phyloP scores from a whole-genome alignment of 2,329 filamentous ascomycete genomes.

The Colletotrichum sp. region DNA sequence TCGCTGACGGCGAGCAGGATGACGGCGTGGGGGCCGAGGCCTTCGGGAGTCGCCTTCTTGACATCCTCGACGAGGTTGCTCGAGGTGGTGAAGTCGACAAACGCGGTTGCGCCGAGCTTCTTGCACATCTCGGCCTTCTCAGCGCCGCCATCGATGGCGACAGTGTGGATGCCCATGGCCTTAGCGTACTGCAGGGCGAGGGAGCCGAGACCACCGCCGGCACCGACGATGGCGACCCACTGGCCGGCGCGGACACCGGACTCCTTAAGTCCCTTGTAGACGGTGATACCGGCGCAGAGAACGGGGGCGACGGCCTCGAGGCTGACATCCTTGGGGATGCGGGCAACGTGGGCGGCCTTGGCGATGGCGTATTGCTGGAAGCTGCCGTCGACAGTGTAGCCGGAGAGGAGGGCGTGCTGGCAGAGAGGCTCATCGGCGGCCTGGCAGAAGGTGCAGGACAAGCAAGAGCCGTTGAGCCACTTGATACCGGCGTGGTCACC shows the following conservation, averaged over 20 bases:
- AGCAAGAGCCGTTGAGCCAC: slow-evolving; percentile 90
- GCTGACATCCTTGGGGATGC: slow-evolving; percentile 77
- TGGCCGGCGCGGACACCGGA: slow-evolving; percentile 76
- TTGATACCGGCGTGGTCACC: slow-evolving; percentile 90
- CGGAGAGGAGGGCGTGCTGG: slow-evolving; percentile 74
- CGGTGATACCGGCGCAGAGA: slow-evolving; percentile 84
- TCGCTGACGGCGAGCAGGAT: slow-evolving; percentile 86
- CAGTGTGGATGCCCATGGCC: slow-evolving; percentile 83
- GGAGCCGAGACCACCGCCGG: slow-evolving; percentile 81
- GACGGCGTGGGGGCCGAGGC: slow-evolving; percentile 85
- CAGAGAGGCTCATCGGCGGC: slow-evolving; percentile 85
- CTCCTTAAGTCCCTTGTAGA: slow-evolving; percentile 92
- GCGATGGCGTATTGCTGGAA: slow-evolving; percentile 88
- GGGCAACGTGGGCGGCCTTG: slow-evolving; percentile 84
- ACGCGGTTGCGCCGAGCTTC: slow-evolving; percentile 73
- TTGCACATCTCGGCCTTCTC: slow-evolving; percentile 79
- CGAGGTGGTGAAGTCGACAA: slow-evolving; percentile 80
- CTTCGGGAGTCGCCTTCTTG: slow-evolving; percentile 78
- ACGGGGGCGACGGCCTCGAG: slow-evolving; percentile 82
- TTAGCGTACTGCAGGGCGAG: slow-evolving; percentile 87
- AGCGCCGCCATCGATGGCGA: slow-evolving; percentile 83
- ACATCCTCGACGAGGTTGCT: slow-evolving; percentile 85
- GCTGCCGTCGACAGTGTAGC: slow-evolving; percentile 90
- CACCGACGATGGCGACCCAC: slow-evolving; percentile 83
- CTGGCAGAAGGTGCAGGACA: slow-evolving; percentile 84